phyloP scores from a whole-genome alignment of 805 yeast genomes.

The Barnettozyma vustinii region DNA sequence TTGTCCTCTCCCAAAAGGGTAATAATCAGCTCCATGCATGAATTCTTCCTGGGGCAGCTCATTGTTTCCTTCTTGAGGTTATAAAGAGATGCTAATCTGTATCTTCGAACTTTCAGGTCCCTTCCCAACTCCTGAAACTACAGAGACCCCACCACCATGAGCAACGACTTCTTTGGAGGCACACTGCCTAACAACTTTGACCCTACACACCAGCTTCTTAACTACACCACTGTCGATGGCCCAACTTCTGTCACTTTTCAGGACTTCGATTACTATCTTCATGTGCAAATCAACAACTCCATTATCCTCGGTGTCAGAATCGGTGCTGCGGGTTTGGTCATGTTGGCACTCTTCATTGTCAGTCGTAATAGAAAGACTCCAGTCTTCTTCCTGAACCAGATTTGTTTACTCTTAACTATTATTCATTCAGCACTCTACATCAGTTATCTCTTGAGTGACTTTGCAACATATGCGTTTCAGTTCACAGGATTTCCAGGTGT shows the following conservation, averaged over 20 bases:
- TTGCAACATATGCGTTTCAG: constrained; percentile 40
- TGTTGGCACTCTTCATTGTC: constrained; percentile 42
- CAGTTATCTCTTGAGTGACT: constrained; percentile 47
- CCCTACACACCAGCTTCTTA: constrained; percentile 27
- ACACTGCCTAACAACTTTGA: constrained; percentile 15
- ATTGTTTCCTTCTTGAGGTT: background rate
- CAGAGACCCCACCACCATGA: background rate
- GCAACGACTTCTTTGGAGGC: constrained; percentile 1
- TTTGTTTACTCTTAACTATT: constrained; percentile 48
- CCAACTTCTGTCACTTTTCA: constrained; percentile 31
- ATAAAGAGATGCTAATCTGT: background rate
- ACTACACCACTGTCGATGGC: constrained; percentile 41
- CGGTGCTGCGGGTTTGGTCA: constrained; percentile 47
- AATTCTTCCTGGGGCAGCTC: background rate
- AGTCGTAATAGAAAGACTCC: constrained; percentile 56
- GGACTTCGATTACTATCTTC: constrained; percentile 36
- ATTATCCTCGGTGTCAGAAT: constrained; percentile 52
- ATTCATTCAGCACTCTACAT: constrained; percentile 59
- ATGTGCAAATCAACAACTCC: constrained; percentile 31
- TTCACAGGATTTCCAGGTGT: constrained; percentile 43
- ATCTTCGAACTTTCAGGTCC: background rate
- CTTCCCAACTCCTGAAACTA: background rate
- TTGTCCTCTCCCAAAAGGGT: constrained; percentile 7
- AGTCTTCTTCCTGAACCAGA: constrained; percentile 67
- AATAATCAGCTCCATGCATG: background rate